These are phyloP conservation scores for Gossypium davidsonii DNA, from an alignment of 441 rosid genomes.

Conservation along the genomic window DNA sequence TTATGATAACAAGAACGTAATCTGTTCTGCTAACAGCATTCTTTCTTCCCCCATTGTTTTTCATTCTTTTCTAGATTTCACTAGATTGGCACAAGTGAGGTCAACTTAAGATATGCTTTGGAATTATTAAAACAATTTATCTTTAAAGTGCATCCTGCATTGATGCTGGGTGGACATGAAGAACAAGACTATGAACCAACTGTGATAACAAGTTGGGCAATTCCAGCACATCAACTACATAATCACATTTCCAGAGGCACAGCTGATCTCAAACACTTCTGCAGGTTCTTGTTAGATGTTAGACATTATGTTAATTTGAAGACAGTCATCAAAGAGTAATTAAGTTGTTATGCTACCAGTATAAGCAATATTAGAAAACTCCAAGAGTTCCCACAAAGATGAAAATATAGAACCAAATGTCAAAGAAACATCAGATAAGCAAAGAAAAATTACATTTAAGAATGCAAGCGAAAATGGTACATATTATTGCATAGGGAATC, in stretches of 20 bases:
- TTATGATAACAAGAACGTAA: not conserved
- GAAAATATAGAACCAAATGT: not conserved
- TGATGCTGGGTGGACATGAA: not conserved
- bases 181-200: not conserved
- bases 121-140: not conserved
- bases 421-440: not conserved
- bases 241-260: not conserved
- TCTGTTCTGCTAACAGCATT: not conserved
- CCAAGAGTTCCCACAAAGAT: not conserved
- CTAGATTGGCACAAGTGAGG: not conserved
- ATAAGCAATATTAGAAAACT: not conserved
- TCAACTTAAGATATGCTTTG: not conserved
- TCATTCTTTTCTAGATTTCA: not conserved
- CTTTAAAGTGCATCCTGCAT: not conserved
- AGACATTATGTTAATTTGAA: not conserved
- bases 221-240: not conserved
- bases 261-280: not conserved
- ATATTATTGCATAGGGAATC: not conserved
- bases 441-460: not conserved
- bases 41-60: not conserved
- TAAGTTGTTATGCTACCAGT: not conserved
- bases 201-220: not conserved
- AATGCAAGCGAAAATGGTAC: not conserved
- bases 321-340: not conserved
- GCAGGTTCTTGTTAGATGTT: not conserved